Percentiles rank a stretch among this genome's conserved stretches.
Evolutionary conservation across 2,329 filamentous ascomycete genomes (phyloP).

Genomic region (Fusarium sp.): DNA sequence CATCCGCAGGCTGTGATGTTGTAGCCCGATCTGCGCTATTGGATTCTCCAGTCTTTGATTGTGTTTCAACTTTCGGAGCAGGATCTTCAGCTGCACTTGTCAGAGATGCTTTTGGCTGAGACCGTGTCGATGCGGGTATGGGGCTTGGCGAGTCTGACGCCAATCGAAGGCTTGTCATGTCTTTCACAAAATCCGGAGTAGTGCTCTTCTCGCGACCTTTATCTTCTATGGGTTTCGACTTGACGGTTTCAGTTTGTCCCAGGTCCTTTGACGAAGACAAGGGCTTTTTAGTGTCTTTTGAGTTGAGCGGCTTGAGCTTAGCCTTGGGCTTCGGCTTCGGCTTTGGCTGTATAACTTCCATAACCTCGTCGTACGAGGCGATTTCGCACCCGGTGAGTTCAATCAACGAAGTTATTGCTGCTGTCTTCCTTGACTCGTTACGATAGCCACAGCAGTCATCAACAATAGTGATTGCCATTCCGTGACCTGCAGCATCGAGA

Average conservation of each 20-base stretch:
- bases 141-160: conserved; percentile 46
- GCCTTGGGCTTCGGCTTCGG: conserved; percentile 29
- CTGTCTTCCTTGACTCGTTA: conserved; percentile 74
- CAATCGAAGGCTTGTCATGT: conserved; percentile 52
- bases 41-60: conserved; percentile 36
- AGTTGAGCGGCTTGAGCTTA: conserved; percentile 26
- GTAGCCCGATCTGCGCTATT: conserved; percentile 12
- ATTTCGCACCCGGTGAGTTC: conserved; percentile 81
- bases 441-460: conserved; percentile 91
- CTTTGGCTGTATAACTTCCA: conserved; percentile 52
- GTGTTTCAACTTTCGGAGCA: conserved; percentile 29
- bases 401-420: conserved; percentile 77
- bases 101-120: conserved; percentile 39
- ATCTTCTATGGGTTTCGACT: conserved; percentile 20
- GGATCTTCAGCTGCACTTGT: conserved; percentile 36
- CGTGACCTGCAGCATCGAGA: conserved; percentile 88
- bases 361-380: conserved; percentile 70
- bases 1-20: not conserved
- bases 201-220: conserved; percentile 42
- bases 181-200: conserved; percentile 50
- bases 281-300: conserved; percentile 11
- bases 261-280: conserved; percentile 18
- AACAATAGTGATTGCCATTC: conserved; percentile 86
- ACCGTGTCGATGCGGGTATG: conserved; percentile 34
- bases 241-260: conserved; percentile 23